Evolutionary conservation across 192 early-diverging fungal species (phyloP).

Genomic region (Backusella tarrabulga): DNA sequence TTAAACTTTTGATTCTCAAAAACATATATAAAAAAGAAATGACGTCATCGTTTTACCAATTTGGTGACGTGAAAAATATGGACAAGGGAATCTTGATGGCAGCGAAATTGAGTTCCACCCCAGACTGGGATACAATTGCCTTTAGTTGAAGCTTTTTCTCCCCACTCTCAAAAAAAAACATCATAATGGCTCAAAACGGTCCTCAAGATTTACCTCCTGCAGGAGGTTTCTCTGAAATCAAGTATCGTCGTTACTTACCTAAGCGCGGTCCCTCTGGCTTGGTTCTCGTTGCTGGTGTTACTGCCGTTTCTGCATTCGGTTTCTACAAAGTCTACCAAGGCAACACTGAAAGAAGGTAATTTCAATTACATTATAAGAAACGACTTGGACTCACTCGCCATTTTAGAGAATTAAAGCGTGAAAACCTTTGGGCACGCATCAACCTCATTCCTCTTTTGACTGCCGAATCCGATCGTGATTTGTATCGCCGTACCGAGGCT

Average conservation of each 20-base stretch:
- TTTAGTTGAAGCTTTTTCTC: slow-evolving; percentile 3
- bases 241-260: slow-evolving; percentile 88
- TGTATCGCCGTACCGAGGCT: slow-evolving; percentile 77
- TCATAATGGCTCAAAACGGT: slow-evolving; percentile 1
- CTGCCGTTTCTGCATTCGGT: slow-evolving; percentile 79
- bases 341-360: slow-evolving; percentile 70
- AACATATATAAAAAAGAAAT: not conserved
- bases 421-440: slow-evolving; percentile 93
- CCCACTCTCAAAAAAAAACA: slow-evolving; percentile 8
- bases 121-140: slow-evolving; percentile 6
- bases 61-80: slow-evolving; percentile 1
- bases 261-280: slow-evolving; percentile 88
- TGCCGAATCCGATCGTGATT: slow-evolving; percentile 92
- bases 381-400: not conserved
- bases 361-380: not conserved
- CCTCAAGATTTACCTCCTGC: slow-evolving; percentile 73
- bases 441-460: slow-evolving; percentile 87
- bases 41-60: not conserved
- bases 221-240: slow-evolving; percentile 83
- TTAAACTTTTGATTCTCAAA: too few relatives aligned
- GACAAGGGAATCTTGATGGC: slow-evolving; percentile 5
- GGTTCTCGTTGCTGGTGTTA: slow-evolving; percentile 72
- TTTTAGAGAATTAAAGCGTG: slow-evolving; percentile 82
- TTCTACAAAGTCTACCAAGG: slow-evolving; percentile 68
- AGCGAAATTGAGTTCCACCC: slow-evolving; percentile 5